Evolutionary conservation across 345 rosid species (phyloP), one percentile per base, ranked within the genome.

Genomic region (Aethionema arabicum): DNA sequence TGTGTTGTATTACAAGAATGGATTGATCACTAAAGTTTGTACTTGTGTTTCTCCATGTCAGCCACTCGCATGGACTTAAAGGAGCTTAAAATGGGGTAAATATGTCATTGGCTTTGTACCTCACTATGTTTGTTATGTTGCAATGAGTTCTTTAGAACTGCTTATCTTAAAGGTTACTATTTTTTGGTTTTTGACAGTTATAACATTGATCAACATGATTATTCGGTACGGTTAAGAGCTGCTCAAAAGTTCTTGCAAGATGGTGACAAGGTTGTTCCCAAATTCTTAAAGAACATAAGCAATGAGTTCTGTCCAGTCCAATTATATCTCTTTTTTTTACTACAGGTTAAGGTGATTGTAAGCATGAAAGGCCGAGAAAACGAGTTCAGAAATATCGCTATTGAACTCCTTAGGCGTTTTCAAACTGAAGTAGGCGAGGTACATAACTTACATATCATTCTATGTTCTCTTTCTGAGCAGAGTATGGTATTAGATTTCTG

Each of bases 121-220:
- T 37, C 9, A 3, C 1, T 50, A 21, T 31, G 55, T 61, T 32
- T 40, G 6, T 69, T 50, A n/a, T 38, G 21, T 32, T 63, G 33
- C 53, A 32, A 4, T 35, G 36, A 13, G 39, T 35, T 48, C 2
- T 51, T 15, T 27, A 21, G 14, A 4, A 12, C 39, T 48, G 3
- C 27, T 7, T 5, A n/a, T n/a, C n/a, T 38, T 8, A 12, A 69
- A 21, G 32, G 45, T 40, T 67, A 4, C 63, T 59, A 7, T 4
- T 33, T 52, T 11, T 51, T 59, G 45, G 52, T 53, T 8, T 65
- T 45, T 51, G 11, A 60, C 88, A 91, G 96, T 72, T 84, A 83
- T 72, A 93, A 87, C 76, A 93, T 90, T 68, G 97, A 93, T 73
- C 85, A 87, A 55, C 99, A 90, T 82, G 97, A 93, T 76, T 90